Base-by-base conservation (phyloP, 495 filamentous ascomycete species). In the Corynascus novoguineensis region DNA sequence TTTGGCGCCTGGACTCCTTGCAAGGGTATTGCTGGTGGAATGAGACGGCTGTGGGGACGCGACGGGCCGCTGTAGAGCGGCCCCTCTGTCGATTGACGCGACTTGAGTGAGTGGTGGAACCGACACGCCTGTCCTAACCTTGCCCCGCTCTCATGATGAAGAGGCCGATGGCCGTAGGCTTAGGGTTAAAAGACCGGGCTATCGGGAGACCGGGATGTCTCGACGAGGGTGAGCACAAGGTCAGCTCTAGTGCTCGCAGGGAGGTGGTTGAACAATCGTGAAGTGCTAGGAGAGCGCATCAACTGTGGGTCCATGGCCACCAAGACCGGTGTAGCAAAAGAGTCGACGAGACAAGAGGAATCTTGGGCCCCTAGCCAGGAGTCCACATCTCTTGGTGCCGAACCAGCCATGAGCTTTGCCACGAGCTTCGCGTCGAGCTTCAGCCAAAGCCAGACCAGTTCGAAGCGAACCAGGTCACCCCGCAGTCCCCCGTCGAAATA, bases 341-440 rank as follows among this genome's bases (percentile, higher is more conserved):
- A 41, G 37, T 41, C 37, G 9, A 41, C n/a, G n/a, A n/a, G n/a
- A n/a, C n/a, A n/a, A n/a, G n/a, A n/a, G n/a, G n/a, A n/a, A n/a
- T n/a, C n/a, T n/a, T n/a, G n/a, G n/a, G n/a, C n/a, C n/a, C n/a
- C n/a, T n/a, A n/a, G n/a, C 35, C 50, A 50, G 17, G 37, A 57
- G 41, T 61, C 42, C 11, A 48, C 27, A n/a, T 61, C 44, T 40
- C 60, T 47, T 54, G 50, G 44, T 41, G 57, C 42, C 34, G 57
- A 34, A 41, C 50, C 57, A 34, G 32, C 50, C 34, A 59, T 49
- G 57, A 54, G 57, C 57, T 50, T 54, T 27, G 25, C 58, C 19
- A 60, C 58, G 38, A 60, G 58, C 52, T 55, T 51, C 35, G 8
- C 48, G 29, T 58, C 56, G 47, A 58, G 47, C 47, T 58, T 53